phyloP scores from a whole-genome alignment of 73 alveolate genomes.

The Paramecium biaurelia region DNA sequence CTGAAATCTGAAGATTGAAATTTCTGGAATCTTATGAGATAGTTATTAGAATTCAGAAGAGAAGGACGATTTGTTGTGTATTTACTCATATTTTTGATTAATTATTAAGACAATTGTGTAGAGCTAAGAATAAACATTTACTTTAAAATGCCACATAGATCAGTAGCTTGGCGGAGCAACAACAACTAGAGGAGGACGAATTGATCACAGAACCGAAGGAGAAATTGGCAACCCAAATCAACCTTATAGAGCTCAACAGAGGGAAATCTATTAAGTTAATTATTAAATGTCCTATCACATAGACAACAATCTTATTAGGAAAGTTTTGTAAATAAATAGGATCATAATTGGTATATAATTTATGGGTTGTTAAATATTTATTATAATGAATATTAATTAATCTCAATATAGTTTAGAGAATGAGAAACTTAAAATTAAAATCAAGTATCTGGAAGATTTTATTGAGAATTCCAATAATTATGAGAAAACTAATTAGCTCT shows the following conservation, averaged over 20 bases:
- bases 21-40: background rate
- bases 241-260: background rate
- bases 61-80: background rate
- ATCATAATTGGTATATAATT: background rate
- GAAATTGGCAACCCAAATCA: background rate
- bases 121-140: conserved; percentile 35
- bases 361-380: background rate
- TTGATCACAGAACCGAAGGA: background rate
- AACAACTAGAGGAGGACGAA: background rate
- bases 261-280: conserved; percentile 31
- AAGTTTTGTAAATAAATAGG: background rate
- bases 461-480: background rate
- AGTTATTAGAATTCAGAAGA: background rate
- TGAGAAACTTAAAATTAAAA: conserved; percentile 30
- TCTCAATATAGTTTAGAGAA: background rate
- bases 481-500: background rate
- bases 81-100: background rate
- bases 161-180: background rate
- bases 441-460: conserved; percentile 20
- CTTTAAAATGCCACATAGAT: background rate
- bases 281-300: conserved; percentile 42
- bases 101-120: background rate
- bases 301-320: conserved; percentile 11
- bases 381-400: background rate
- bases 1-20: background rate